Base-by-base conservation (phyloP, 2,329 filamentous ascomycete species). In the Corniculantispora saksenae region DNA sequence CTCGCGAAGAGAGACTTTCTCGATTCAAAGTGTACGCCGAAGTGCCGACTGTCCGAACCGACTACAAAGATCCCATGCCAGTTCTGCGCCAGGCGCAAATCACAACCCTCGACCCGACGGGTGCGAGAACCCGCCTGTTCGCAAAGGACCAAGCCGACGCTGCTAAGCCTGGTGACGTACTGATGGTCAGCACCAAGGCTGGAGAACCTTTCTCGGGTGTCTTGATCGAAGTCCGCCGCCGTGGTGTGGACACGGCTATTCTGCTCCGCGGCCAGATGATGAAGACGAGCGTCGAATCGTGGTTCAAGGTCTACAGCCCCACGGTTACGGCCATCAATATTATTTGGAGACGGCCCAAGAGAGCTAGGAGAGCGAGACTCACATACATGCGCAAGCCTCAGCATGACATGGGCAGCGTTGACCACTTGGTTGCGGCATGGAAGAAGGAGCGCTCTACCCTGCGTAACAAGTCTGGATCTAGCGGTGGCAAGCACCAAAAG, bases 251-350 rank as follows among this genome's bases (percentile, higher is more conserved):
- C 80, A 97, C 93, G 2, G 91, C 91, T 5, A 90, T 99, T 63
- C 81, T 97, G 66, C 83, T 99, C 66, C 87, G 95, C 64, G 94
- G 94, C 72, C 89, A 96, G 75, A 81, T 99, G 71, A 94, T 92
- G 70, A 87, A 91, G 71, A 87, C 96, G 8, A 92, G 92, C 67
- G 92, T 97, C 66, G 95, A 99, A 85, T 95, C 97, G 92, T 97
- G 93, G 89, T 93, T 91, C 80, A 99, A 99, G 84, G 84, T 98
- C 66, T 98, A 95, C 83, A 92, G 88, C 74, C 94, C 94, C 67
- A 91, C 92, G 74, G 90, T 98, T 38, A 88, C 91, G 75, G 92
- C 92, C 69, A 93, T 99, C 73, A 94, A 99, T 80, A 90, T 99
- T 72, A 91, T 98, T 78, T 92, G 97, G 86, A 84, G 94, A 72